These are phyloP conservation scores for Syzygium syzygioides DNA, from an alignment of 441 rosid genomes.

Conservation along the genomic window DNA sequence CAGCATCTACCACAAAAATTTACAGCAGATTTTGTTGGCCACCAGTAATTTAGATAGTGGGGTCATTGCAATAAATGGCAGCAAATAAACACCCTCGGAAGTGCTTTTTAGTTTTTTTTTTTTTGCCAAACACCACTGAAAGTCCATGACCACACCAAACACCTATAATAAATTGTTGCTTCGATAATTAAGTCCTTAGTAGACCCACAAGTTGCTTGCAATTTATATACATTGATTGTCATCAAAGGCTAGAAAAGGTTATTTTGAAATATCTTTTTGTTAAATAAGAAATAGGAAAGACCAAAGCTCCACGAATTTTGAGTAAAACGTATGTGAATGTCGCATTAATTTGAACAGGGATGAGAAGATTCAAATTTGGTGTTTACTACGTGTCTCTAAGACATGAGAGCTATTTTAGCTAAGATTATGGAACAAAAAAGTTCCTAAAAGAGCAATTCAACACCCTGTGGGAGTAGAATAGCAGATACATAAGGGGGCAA, in stretches of 20 bases:
- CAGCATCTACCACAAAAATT: background rate
- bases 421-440: background rate
- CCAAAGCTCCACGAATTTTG: background rate
- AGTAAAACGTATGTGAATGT: background rate
- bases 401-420: background rate
- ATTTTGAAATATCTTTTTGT: background rate
- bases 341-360: background rate
- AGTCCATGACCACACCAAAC: background rate
- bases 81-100: background rate
- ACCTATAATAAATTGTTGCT: background rate
- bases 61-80: background rate
- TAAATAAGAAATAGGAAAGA: background rate
- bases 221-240: background rate
- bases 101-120: background rate
- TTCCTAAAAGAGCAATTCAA: background rate
- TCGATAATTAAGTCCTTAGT: background rate
- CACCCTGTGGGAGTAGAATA: background rate
- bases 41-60: background rate
- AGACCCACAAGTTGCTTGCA: background rate
- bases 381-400: background rate
- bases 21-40: background rate
- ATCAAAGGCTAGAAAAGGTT: background rate
- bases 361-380: background rate
- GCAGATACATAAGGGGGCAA: background rate
- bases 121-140: background rate